Percentiles rank a stretch among this genome's conserved stretches.
phyloP scores from a whole-genome alignment of 2,329 filamentous ascomycete genomes.

The Botrytis sinoallii region DNA sequence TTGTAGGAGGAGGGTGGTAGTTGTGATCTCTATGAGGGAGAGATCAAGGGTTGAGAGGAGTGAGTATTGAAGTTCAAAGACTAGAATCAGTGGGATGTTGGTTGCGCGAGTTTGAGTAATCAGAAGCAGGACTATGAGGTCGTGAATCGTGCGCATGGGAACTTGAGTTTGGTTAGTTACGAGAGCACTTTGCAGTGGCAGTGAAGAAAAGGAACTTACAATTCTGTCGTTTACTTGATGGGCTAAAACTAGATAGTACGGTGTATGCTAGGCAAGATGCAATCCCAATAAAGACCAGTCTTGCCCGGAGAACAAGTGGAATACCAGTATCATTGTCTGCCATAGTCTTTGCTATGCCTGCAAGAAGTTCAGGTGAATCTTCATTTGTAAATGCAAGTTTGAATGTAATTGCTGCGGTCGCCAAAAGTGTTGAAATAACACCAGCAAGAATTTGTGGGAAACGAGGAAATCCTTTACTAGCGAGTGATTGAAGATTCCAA shows the following conservation, averaged over 20 bases:
- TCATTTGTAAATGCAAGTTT: slow-evolving; percentile 85
- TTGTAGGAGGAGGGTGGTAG: slow-evolving; percentile 72
- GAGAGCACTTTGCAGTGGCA: background rate
- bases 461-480: slow-evolving; percentile 29
- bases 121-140: slow-evolving; percentile 73
- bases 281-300: slow-evolving; percentile 49
- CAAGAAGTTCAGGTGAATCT: slow-evolving; percentile 80
- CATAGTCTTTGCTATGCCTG: slow-evolving; percentile 39
- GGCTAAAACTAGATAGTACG: slow-evolving; percentile 45
- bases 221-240: slow-evolving; percentile 25
- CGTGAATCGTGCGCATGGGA: slow-evolving; percentile 52
- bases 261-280: slow-evolving; percentile 38
- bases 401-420: slow-evolving; percentile 67
- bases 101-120: slow-evolving; percentile 82
- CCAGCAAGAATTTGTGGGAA: slow-evolving; percentile 35
- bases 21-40: slow-evolving; percentile 57
- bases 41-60: slow-evolving; percentile 49
- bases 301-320: slow-evolving; percentile 37
- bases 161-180: slow-evolving; percentile 25
- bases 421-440: slow-evolving; percentile 42
- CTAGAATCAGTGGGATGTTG: slow-evolving; percentile 80
- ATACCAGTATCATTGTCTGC: slow-evolving; percentile 29
- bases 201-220: slow-evolving; percentile 22
- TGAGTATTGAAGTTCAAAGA: slow-evolving; percentile 64
- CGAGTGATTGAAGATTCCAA: slow-evolving; percentile 41